Evolutionary conservation across 2,329 filamentous ascomycete genomes (phyloP).

Genomic region (Diaporthe australafricana): DNA sequence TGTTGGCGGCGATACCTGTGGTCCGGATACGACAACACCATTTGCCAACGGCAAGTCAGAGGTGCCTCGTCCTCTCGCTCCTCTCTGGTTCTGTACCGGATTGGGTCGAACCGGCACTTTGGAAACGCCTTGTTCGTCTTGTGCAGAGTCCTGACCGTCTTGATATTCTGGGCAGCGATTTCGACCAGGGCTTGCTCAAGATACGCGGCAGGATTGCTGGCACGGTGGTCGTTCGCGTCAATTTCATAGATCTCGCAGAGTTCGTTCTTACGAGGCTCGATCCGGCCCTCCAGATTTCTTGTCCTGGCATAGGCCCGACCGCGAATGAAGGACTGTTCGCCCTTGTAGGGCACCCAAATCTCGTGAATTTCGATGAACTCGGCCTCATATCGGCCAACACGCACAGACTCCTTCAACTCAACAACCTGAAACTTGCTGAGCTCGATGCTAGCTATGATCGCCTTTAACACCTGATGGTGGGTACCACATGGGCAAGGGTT

Average conservation of each 20-base stretch:
- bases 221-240: constrained; percentile 49
- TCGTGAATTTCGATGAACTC: constrained; percentile 51
- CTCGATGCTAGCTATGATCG: constrained; percentile 33
- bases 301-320: constrained; percentile 54
- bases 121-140: constrained; percentile 68
- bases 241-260: constrained; percentile 56
- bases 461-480: constrained; percentile 24
- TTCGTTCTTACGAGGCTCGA: constrained; percentile 56
- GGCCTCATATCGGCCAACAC: constrained; percentile 36
- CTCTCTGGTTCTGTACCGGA: constrained; percentile 39
- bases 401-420: constrained; percentile 41
- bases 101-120: constrained; percentile 43
- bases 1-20: constrained; percentile 38
- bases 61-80: constrained; percentile 46
- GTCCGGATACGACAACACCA: constrained; percentile 48
- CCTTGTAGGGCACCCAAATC: constrained; percentile 51
- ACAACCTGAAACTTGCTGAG: constrained; percentile 37
- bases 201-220: constrained; percentile 37
- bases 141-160: constrained; percentile 55
- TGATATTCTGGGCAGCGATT: constrained; percentile 52
- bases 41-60: constrained; percentile 66
- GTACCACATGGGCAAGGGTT: constrained; percentile 33
- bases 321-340: constrained; percentile 51
- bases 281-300: constrained; percentile 48
- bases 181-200: constrained; percentile 55